Percentiles rank a stretch among this genome's conserved stretches.
These are phyloP conservation scores for Auricularia sp. DNA, from an alignment of 768 basidiomycete species.

Conservation along the genomic window DNA sequence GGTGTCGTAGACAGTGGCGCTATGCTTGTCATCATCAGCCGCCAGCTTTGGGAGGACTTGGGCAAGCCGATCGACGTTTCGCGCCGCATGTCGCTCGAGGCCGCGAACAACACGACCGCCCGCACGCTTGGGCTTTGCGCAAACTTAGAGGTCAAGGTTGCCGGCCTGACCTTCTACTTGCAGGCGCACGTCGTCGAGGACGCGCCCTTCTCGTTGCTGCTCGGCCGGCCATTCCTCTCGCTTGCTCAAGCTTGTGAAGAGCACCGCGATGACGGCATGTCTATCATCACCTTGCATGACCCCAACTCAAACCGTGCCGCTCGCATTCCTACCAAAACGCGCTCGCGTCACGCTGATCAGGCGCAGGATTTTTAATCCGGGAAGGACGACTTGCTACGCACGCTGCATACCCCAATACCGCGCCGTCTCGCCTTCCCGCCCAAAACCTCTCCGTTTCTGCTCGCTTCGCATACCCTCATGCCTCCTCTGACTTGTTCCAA, in stretches of 20 bases:
- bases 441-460: not conserved
- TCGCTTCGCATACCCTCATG: not conserved
- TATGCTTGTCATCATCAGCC: not conserved
- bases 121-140: not conserved
- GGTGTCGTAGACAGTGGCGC: not conserved
- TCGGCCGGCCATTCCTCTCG: slow-evolving; percentile 8
- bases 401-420: not conserved
- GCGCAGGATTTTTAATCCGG: not conserved
- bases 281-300: not conserved
- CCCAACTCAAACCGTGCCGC: not conserved
- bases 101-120: not conserved
- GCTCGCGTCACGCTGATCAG: not conserved
- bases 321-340: not conserved
- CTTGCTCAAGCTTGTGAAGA: not conserved
- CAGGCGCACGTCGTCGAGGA: slow-evolving; percentile 10
- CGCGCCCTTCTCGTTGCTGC: slow-evolving; percentile 6
- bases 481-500: not conserved
- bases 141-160: slow-evolving; percentile 4
- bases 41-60: not conserved
- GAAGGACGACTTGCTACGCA: not conserved
- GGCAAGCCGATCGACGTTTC: not conserved
- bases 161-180: not conserved
- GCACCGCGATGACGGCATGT: not conserved
- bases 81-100: not conserved
- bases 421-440: not conserved